These are phyloP conservation scores for Podospora conica DNA, from an alignment of 495 filamentous ascomycete species.

Conservation along the genomic window DNA sequence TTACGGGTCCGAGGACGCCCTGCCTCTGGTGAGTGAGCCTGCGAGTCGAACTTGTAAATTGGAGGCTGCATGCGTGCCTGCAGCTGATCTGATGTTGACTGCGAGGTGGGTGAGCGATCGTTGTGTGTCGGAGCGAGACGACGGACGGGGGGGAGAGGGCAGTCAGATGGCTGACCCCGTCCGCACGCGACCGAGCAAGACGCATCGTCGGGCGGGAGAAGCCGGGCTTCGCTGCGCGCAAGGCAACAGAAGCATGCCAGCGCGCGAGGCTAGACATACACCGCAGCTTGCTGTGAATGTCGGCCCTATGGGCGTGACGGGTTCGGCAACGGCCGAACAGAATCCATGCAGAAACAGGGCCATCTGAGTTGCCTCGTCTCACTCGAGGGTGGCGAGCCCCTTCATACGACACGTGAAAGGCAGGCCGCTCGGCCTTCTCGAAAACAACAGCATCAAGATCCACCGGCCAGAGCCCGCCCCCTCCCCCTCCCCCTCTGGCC, in stretches of 20 bases:
- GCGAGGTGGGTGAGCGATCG: background rate
- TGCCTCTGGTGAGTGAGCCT: background rate
- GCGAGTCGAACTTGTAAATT: slow-evolving; percentile 8
- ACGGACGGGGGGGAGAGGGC: background rate
- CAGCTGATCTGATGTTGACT: slow-evolving; percentile 2
- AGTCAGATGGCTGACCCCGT: background rate
- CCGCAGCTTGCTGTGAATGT: slow-evolving; percentile 16
- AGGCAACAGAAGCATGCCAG: slow-evolving; percentile 8
- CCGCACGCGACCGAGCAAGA: background rate
- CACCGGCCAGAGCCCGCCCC: slow-evolving; percentile 8
- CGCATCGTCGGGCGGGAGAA: slow-evolving; percentile 3
- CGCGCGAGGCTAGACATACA: slow-evolving; percentile 11
- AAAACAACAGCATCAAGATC: slow-evolving; percentile 3
- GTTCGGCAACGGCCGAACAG: slow-evolving; percentile 32
- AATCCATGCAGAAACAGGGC: slow-evolving; percentile 26
- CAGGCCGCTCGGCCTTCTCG: slow-evolving; percentile 6
- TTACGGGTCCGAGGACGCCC: slow-evolving; percentile 13
- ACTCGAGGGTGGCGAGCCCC: slow-evolving; percentile 16
- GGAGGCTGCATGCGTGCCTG: slow-evolving; percentile 8
- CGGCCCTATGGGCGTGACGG: slow-evolving; percentile 29
- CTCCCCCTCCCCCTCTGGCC: slow-evolving; percentile 12
- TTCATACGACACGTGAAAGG: slow-evolving; percentile 26
- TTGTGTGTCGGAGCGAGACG: background rate
- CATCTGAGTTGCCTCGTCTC: slow-evolving; percentile 15
- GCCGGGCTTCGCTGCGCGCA: background rate